phyloP scores from a whole-genome alignment of 768 basidiomycete species.

The Rhodosporidiobolus odoratus region DNA sequence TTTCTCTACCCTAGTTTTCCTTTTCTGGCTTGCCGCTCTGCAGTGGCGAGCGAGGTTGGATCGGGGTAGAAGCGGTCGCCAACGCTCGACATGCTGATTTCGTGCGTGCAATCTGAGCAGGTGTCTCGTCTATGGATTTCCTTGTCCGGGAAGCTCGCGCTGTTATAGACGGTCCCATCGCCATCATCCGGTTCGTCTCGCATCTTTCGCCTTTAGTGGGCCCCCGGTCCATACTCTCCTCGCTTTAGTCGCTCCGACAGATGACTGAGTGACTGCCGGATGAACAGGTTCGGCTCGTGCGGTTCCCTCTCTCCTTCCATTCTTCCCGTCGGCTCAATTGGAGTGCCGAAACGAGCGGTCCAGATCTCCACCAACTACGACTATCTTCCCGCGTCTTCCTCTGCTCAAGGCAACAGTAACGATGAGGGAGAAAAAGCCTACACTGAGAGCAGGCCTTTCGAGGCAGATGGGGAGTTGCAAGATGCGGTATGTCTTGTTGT shows the following conservation, averaged over 20 bases:
- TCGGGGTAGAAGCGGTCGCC: neutral
- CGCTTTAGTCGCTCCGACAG: neutral
- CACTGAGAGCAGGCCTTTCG: conserved; percentile 56
- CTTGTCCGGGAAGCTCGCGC: conserved; percentile 76
- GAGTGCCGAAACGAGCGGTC: conserved; percentile 64
- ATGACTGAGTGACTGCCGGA: too few relatives aligned
- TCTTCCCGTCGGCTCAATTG: conserved; percentile 70
- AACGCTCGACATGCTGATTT: neutral
- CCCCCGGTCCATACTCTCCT: neutral
- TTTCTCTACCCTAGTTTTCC: neutral
- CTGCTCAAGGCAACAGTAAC: conserved; percentile 51
- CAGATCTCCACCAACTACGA: conserved; percentile 69
- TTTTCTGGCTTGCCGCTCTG: neutral
- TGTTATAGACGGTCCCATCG: conserved; percentile 60
- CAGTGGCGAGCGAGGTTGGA: too few relatives aligned
- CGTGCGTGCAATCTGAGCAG: neutral
- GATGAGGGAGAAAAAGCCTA: conserved; percentile 54
- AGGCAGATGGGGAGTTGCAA: conserved; percentile 58
- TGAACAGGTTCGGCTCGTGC: conserved; percentile 68
- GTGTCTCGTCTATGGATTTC: conserved; percentile 69
- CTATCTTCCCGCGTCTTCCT: too few relatives aligned
- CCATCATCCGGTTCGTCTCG: conserved; percentile 50
- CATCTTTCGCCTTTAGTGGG: neutral
- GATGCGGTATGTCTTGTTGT: conserved; percentile 50
- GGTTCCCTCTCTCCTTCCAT: conserved; percentile 59